Conservation (phyloP, 1,139 yeast genomes). For the Geotrichum europaeum region DNA sequence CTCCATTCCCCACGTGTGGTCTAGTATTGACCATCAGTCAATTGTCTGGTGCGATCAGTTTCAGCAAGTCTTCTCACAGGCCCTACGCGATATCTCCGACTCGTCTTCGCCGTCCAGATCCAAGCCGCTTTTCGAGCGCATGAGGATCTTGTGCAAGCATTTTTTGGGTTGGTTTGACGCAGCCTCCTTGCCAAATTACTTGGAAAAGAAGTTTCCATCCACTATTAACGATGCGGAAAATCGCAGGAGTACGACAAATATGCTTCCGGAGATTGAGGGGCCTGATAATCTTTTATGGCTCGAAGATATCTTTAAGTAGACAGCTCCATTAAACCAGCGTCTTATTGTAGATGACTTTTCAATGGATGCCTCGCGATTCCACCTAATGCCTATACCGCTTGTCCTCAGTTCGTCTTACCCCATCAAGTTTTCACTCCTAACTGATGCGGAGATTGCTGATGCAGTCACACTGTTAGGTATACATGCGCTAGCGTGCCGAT, state of each 20-base stretch:
- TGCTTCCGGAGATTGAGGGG: conserved; percentile 5
- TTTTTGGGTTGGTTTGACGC: conserved; percentile 39
- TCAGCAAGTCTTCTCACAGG: conserved; percentile 49
- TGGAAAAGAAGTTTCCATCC: conserved; percentile 11
- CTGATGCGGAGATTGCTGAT: too few species aligned
- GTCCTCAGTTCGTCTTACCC: too few species aligned
- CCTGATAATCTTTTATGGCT: conserved; percentile 16
- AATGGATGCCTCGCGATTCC: too few species aligned
- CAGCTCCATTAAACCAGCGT: too few species aligned
- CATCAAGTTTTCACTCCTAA: too few species aligned
- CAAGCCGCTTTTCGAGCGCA: conserved; percentile 46
- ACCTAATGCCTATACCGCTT: too few species aligned
- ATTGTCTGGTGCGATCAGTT: conserved; percentile 86
- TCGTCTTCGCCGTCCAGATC: conserved; percentile 48
- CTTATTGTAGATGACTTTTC: too few species aligned
- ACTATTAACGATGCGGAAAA: conserved; percentile 6
- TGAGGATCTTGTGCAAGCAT: conserved; percentile 47
- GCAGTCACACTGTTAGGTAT: too few species aligned
- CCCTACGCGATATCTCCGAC: conserved; percentile 53
- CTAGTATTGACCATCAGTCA: conserved; percentile 82
- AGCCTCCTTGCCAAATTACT: conserved; percentile 10
- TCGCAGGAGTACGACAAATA: neutral
- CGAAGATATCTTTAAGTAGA: too few species aligned
- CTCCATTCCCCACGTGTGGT: conserved; percentile 83
- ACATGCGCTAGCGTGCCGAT: too few species aligned